phyloP scores from a whole-genome alignment of 176 grass and related monocot genomes.

The barley (Hordeum vulgare) region MorexV3_pseudomolecules_assembly NC_058519.1:597403957-597404456 shows the following conservation, averaged over 20 bases:
- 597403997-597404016: slow-evolving; percentile 16
- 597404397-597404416: slow-evolving; percentile 37
- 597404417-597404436: slow-evolving; percentile 78
- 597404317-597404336: slow-evolving; percentile 65
- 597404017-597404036: slow-evolving; percentile 27
- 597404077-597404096: slow-evolving; percentile 28
- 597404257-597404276: slow-evolving; percentile 9
- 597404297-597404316: slow-evolving; percentile 73
- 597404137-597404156: slow-evolving; percentile 16
- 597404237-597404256: slow-evolving; percentile 30
- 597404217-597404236: slow-evolving; percentile 24
- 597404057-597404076: background rate
- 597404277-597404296: slow-evolving; percentile 50
- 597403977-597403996: background rate
- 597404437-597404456: slow-evolving; percentile 46
- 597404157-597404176: slow-evolving; percentile 39
- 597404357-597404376: slow-evolving; percentile 74
- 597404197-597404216: slow-evolving; percentile 13
- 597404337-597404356: slow-evolving; percentile 93
- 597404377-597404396: slow-evolving; percentile 77
- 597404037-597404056: slow-evolving; percentile 11
- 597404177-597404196: slow-evolving; percentile 20
- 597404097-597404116: slow-evolving; percentile 28
- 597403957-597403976: background rate
- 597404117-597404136: slow-evolving; percentile 31